A percentile compares a stretch with the other conserved stretches of the same genome.
These are phyloP conservation scores for Chenopodium berlandieri DNA, from an alignment of 148 eudicot species.

Conservation along the genomic window DNA sequence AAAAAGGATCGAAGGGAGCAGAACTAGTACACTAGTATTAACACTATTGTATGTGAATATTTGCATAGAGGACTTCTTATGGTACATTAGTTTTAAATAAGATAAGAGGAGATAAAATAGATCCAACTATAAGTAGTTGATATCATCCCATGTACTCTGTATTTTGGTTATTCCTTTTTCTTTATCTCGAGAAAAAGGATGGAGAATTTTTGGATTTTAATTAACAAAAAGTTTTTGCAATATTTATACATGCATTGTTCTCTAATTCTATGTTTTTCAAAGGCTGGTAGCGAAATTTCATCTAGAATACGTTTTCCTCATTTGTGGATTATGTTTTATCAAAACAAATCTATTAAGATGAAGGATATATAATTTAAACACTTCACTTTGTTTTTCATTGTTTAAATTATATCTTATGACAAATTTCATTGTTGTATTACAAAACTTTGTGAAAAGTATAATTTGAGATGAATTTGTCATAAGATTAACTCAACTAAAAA, in stretches of 20 bases:
- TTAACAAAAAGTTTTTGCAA: neutral
- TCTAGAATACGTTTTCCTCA: neutral
- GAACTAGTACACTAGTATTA: slow-evolving; percentile 3
- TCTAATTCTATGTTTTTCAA: neutral
- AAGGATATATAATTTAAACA: too few relatives aligned
- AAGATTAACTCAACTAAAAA: too few relatives aligned
- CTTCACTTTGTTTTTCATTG: too few relatives aligned
- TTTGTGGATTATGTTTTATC: neutral
- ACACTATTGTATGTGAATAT: slow-evolving; percentile 23
- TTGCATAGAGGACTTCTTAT: slow-evolving; percentile 12
- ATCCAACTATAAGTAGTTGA: neutral
- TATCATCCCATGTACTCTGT: neutral
- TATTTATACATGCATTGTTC: neutral
- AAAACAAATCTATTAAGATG: too few relatives aligned
- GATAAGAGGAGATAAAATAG: neutral
- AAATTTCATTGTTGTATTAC: too few relatives aligned
- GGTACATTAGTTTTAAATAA: slow-evolving; percentile 18
- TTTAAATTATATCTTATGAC: too few relatives aligned
- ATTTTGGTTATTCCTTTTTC: slow-evolving; percentile 5
- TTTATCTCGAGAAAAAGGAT: slow-evolving; percentile 16
- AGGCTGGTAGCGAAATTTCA: neutral
- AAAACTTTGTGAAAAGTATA: too few relatives aligned
- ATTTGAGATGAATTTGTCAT: too few relatives aligned
- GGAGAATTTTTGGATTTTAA: neutral
- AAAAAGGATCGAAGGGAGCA: neutral